phyloP scores from a whole-genome alignment of 192 early-diverging fungal species.

The Gonapodya sp. region DNA sequence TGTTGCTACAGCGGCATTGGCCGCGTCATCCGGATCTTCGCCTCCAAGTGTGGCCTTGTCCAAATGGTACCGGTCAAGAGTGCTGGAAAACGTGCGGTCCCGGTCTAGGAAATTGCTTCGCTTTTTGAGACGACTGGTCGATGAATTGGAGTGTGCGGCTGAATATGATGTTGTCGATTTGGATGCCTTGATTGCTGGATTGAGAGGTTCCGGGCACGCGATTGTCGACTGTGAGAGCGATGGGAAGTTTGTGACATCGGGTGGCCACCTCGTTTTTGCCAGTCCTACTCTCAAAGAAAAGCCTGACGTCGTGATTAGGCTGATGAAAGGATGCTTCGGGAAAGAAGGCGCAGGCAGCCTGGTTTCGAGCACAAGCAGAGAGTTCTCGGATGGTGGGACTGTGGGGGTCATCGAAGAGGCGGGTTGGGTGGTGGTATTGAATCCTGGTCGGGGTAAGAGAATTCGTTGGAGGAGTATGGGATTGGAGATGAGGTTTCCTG shows the following conservation, averaged over 20 bases:
- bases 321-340: constrained; percentile 42
- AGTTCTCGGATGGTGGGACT: not conserved
- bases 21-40: constrained; percentile 20
- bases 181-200: constrained; percentile 42
- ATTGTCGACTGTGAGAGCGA: constrained; percentile 46
- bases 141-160: constrained; percentile 66
- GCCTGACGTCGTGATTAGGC: constrained; percentile 33
- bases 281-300: constrained; percentile 45
- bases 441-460: constrained; percentile 28
- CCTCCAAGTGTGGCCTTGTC: constrained; percentile 28
- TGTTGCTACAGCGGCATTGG: constrained; percentile 19
- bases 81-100: constrained; percentile 53
- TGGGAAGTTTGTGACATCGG: constrained; percentile 48
- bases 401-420: not conserved
- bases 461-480: not conserved
- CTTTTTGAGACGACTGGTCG: constrained; percentile 53
- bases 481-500: not conserved
- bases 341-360: constrained; percentile 16
- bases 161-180: constrained; percentile 35
- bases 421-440: constrained; percentile 50
- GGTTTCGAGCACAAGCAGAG: constrained; percentile 13
- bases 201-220: constrained; percentile 62
- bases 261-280: constrained; percentile 67
- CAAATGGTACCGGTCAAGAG: constrained; percentile 42
- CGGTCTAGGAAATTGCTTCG: constrained; percentile 51